Base-by-base conservation (phyloP, 805 yeast genomes). In the Kodamaea sagamina region DNA sequence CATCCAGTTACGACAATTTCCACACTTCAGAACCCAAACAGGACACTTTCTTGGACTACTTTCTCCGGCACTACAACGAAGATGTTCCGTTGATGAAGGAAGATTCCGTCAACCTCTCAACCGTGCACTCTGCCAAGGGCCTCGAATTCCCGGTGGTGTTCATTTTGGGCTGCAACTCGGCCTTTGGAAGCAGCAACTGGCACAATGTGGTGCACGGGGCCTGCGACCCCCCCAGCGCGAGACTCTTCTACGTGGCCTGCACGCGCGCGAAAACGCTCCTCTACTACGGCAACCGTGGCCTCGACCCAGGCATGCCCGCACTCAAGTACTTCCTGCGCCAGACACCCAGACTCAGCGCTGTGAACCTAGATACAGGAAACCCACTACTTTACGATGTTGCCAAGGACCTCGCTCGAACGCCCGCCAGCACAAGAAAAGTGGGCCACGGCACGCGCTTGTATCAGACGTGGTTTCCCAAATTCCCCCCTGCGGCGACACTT, bases 101-200 rank as follows among this genome's bases (percentile, higher is more conserved):
- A 47, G 63, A 46, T 47, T 59, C 29, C 57, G 69, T 84, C 5
- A 79, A 78, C 39, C 50, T 84, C 1, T 79, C 89, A 0, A 86
- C 92, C 0, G 76, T 86, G 1, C 92, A 86, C 58, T 71, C 86
- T 0, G 80, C 90, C 1, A 86, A 86, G 51, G 92, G 93, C 0
- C 58, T 84, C 4, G 89, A 85, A 48, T 84, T 79, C 51, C 89
- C 89, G 0, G 68, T 83, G 9, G 88, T 82, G 1, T 84, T 84
- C 58, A 51, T 83, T 39, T 42, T 46, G 40, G 53, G 58, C 32
- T 15, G 44, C n/a, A 28, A 32, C 13, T 39, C 35, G 36, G 26
- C 27, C 11, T 43, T 19, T 28, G 37, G 36, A 5, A 34, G 12
- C 16, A 28, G 43, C 6, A 13, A 26, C 17, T 46, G 48, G 48